Percentiles rank a stretch among this genome's conserved stretches.
These are phyloP conservation scores for Heterobasidion annosum DNA, from an alignment of 1,284 basidiomycete species.

Conservation along the genomic window DNA sequence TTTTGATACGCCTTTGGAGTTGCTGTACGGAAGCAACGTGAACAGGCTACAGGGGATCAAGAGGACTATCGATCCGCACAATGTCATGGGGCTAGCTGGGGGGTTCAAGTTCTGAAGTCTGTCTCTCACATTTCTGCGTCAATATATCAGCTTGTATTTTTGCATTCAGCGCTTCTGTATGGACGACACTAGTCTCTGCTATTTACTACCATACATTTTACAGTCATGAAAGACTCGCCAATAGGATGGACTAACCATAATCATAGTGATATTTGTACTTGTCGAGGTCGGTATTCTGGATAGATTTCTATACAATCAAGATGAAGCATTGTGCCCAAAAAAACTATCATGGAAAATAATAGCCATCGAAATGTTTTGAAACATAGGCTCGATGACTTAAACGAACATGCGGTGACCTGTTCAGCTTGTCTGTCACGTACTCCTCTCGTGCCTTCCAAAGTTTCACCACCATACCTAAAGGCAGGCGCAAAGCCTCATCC, in stretches of 20 bases:
- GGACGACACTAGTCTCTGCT: too few species aligned
- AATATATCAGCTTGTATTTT: too few species aligned
- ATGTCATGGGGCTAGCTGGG: slow-evolving; percentile 16
- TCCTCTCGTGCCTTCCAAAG: neutral
- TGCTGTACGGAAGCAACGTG: slow-evolving; percentile 15
- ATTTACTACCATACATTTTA: too few species aligned
- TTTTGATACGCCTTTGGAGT: slow-evolving; percentile 12
- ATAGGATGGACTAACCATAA: too few species aligned
- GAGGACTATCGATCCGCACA: slow-evolving; percentile 11
- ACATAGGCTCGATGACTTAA: neutral
- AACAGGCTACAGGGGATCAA: slow-evolving; percentile 11
- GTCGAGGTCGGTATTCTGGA: too few species aligned
- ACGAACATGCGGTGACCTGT: neutral
- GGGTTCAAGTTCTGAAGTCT: slow-evolving; percentile 14
- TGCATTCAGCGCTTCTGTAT: too few species aligned
- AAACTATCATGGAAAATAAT: too few species aligned
- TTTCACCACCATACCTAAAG: neutral
- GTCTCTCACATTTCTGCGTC: neutral
- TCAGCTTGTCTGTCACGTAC: neutral
- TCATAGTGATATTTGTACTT: too few species aligned
- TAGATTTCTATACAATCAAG: too few species aligned
- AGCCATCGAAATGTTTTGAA: neutral
- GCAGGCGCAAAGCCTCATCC: neutral
- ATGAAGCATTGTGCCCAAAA: too few species aligned
- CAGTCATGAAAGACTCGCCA: too few species aligned